Evolutionary conservation across 805 yeast genomes (phyloP), one percentile per base, ranked within the genome.

Genomic region (Torulaspora indica): DNA sequence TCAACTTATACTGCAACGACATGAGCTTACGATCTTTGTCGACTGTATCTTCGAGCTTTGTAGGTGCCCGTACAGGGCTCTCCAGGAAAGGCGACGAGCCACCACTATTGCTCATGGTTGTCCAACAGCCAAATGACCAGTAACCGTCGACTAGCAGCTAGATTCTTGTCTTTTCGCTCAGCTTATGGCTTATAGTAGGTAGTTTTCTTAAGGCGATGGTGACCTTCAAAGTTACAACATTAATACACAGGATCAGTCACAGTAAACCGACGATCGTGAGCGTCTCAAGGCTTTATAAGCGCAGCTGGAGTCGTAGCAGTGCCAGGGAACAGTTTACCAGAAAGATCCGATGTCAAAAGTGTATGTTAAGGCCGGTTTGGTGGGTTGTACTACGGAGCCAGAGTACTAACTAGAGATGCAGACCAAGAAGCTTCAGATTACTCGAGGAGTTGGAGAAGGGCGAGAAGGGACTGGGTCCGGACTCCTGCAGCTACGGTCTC

Each of bases 371-470:
- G 9, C 5, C 9, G 22, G 12, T 31, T 38, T n/a, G 15, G 4
- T 22, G 27, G 29, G 8, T 10, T 15, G 5, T 15, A 18, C 13
- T 31, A 31, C 22, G 20, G 20, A 17, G 33, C 14, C 33, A 13
- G 7, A 8, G 8, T 42, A 12, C 18, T 17, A 27, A 13, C 29
- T 22, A 20, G n/a, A 25, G 9, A 8, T 13, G 32, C 42, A 61
- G 66, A 33, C 99, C 99, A 54, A 81, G 99, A 68, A 90, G 87
- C 64, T 93, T 93, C 69, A 85, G 95, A 63, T 78, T 93, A 27
- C 75, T 93, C 50, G 99, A 93, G 69, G 99, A 93, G 69, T 75
- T 93, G 53, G 99, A 95, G 66, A 91, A 91, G 59, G 98, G 98
- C 38, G 99, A 93, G 63, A 93, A 93, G 66, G 99, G 98, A 15